A percentile compares a stretch with the other conserved stretches of the same genome.
Evolutionary conservation across 2,329 filamentous ascomycete genomes (phyloP).

Genomic region (Metarhizium guizhouense): DNA sequence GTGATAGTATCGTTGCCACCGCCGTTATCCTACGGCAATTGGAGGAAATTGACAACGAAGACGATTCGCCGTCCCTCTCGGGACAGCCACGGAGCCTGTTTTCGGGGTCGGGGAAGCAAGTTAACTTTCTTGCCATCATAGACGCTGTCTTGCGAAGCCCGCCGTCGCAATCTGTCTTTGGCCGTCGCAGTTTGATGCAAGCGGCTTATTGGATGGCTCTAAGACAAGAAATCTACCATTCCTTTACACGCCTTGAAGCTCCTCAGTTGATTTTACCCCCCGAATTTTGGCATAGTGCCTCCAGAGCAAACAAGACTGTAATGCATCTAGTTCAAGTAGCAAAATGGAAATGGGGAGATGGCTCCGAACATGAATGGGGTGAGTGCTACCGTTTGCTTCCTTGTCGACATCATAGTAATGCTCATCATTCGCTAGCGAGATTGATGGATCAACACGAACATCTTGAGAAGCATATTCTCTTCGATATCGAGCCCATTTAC

Average conservation of each 20-base stretch:
- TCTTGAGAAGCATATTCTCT: conserved; percentile 23
- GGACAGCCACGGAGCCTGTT: not conserved
- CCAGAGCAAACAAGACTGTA: conserved; percentile 29
- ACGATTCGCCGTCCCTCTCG: conserved; percentile 12
- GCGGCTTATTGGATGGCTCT: conserved; percentile 33
- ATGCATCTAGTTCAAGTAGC: conserved; percentile 32
- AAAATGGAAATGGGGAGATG: conserved; percentile 31
- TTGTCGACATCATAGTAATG: not conserved
- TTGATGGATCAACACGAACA: conserved; percentile 26
- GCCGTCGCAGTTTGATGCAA: conserved; percentile 25
- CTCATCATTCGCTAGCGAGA: conserved; percentile 16
- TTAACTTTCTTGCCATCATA: conserved; percentile 32
- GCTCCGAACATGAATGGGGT: conserved; percentile 28
- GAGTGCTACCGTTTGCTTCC: conserved; percentile 8
- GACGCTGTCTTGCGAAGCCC: conserved; percentile 29
- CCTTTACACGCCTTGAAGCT: conserved; percentile 27
- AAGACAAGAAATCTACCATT: conserved; percentile 31
- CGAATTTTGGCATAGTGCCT: conserved; percentile 24
- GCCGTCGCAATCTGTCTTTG: conserved; percentile 26
- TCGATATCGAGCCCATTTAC: conserved; percentile 25
- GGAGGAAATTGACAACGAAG: conserved; percentile 32
- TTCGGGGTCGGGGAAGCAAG: conserved; percentile 11
- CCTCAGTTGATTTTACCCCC: conserved; percentile 27
- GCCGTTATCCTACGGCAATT: conserved; percentile 31
- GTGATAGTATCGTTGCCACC: conserved; percentile 31